Evolutionary conservation across 163 green algal genomes (phyloP), one percentile per base, ranked within the genome.

Genomic region (Picocystis sp.): DNA sequence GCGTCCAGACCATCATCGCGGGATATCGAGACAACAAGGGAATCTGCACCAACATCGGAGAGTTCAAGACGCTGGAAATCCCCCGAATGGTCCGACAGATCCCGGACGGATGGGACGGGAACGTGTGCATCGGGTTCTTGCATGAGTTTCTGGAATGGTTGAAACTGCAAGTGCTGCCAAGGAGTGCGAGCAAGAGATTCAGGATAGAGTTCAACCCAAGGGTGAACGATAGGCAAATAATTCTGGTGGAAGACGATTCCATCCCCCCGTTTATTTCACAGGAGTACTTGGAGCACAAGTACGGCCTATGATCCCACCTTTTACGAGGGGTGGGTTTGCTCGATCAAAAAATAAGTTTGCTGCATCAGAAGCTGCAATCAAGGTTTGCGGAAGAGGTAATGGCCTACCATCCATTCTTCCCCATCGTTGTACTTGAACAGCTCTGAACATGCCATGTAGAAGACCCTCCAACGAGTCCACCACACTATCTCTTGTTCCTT

Each of bases 401-500:
- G 77, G 0, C 49, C 57, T 12, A 97, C 70, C 41, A 82, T 79
- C 87, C 87, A 98, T 62, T 92, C 73, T 38, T 93, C 70, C 2
- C 89, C 89, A 1, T 62, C 56, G 15, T 78, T 65, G 70, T 83
- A 93, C 2, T 56, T 61, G 64, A 98, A 98, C 14, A 95, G 73
- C 77, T 97, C 89, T 3, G 64, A 73, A 69, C 85, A 92, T 0
- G 83, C 78, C 24, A 98, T 67, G 68, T 93, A 96, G 66, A 95
- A 95, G 14, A 95, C 61, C 21, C 85, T 67, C 85, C 87, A 97
- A n/a, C 75, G 72, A 11, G 87, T 72, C 61, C 69, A 84, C 81
- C 81, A 94, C 53, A 77, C 79, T 33, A 52, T 65, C 17, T 23
- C 43, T 12, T 66, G 19, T 8, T 65, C 60, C 44, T 66, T 58